A percentile compares a stretch with the other conserved stretches of the same genome.
These are phyloP conservation scores for Fusarium keratoplasticum DNA, from an alignment of 2,329 filamentous ascomycete species.

Conservation along the genomic window DNA sequence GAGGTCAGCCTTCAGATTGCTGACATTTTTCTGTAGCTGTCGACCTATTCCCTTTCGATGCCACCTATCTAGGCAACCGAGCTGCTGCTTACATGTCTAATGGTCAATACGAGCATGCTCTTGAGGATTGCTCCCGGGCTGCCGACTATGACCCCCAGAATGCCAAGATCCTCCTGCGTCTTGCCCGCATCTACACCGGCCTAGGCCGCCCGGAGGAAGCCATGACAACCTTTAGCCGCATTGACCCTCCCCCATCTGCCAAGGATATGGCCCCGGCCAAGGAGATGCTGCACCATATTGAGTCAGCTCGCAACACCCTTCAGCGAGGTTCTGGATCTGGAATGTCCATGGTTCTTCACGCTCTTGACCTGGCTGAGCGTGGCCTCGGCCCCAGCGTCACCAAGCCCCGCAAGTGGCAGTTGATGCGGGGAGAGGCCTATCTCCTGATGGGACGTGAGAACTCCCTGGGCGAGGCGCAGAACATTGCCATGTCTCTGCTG, in stretches of 20 bases:
- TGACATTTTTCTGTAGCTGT: slow-evolving; percentile 71
- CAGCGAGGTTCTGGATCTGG: slow-evolving; percentile 79
- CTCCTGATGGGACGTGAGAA: slow-evolving; percentile 93
- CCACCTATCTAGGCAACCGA: slow-evolving; percentile 94
- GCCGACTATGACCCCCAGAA: slow-evolving; percentile 87
- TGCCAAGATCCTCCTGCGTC: slow-evolving; percentile 85
- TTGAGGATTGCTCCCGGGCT: slow-evolving; percentile 88
- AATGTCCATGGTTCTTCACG: slow-evolving; percentile 92
- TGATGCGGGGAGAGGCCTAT: slow-evolving; percentile 92
- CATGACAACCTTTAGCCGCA: slow-evolving; percentile 82
- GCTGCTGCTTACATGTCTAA: slow-evolving; percentile 95
- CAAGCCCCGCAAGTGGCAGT: slow-evolving; percentile 91
- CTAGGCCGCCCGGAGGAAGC: slow-evolving; percentile 90
- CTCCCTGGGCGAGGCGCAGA: slow-evolving; percentile 90
- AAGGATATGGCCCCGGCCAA: slow-evolving; percentile 88
- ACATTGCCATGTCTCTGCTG: slow-evolving; percentile 88
- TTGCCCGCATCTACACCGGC: slow-evolving; percentile 90
- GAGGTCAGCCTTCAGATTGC: slow-evolving; percentile 20
- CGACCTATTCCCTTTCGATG: slow-evolving; percentile 84
- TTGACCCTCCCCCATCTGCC: slow-evolving; percentile 81
- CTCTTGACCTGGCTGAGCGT: slow-evolving; percentile 89
- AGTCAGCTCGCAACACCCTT: slow-evolving; percentile 82
- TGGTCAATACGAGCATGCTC: slow-evolving; percentile 79
- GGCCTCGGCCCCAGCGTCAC: slow-evolving; percentile 79
- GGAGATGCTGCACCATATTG: slow-evolving; percentile 86